phyloP scores from a whole-genome alignment of 2,329 filamentous ascomycete genomes.

The Metarhizium sp. region DNA sequence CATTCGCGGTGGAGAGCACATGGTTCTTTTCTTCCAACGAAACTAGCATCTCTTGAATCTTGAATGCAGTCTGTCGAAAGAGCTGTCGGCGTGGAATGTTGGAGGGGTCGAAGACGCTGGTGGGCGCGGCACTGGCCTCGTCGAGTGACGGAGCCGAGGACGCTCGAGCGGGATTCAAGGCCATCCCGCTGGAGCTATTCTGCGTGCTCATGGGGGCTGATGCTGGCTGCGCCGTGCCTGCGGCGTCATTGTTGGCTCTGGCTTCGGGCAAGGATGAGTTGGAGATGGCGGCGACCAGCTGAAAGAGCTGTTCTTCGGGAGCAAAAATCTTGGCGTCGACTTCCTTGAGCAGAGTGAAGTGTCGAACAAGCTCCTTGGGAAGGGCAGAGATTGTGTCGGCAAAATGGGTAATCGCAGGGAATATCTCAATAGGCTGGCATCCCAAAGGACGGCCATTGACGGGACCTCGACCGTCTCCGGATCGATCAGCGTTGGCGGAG shows the following conservation, averaged over 20 bases:
- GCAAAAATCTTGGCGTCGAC: constrained; percentile 94
- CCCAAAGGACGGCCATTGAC: constrained; percentile 32
- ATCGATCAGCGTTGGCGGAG: constrained; percentile 37
- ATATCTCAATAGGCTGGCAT: constrained; percentile 56
- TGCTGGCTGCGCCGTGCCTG: constrained; percentile 29
- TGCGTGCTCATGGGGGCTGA: constrained; percentile 41
- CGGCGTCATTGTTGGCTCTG: constrained; percentile 34
- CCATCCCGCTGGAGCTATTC: constrained; percentile 35
- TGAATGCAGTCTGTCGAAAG: constrained; percentile 68
- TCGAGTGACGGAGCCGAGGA: constrained; percentile 29
- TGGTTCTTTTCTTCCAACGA: constrained; percentile 97
- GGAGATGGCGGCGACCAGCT: constrained; percentile 59
- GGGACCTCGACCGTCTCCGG: constrained; percentile 33
- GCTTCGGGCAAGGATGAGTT: constrained; percentile 38
- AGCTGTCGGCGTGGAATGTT: constrained; percentile 61
- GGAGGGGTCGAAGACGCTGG: constrained; percentile 40
- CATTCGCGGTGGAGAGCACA: constrained; percentile 85
- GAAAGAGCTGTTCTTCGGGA: constrained; percentile 72
- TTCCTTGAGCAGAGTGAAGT: constrained; percentile 93
- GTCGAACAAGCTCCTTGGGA: constrained; percentile 87
- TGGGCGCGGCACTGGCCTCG: constrained; percentile 27
- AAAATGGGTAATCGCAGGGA: constrained; percentile 63
- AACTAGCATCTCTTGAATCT: constrained; percentile 75
- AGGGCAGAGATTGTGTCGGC: constrained; percentile 87
- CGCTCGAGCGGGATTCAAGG: constrained; percentile 25